Evolutionary conservation across 768 basidiomycete species (phyloP), one percentile per base, ranked within the genome.

Genomic region (Phlebiopsis gigantea): DNA sequence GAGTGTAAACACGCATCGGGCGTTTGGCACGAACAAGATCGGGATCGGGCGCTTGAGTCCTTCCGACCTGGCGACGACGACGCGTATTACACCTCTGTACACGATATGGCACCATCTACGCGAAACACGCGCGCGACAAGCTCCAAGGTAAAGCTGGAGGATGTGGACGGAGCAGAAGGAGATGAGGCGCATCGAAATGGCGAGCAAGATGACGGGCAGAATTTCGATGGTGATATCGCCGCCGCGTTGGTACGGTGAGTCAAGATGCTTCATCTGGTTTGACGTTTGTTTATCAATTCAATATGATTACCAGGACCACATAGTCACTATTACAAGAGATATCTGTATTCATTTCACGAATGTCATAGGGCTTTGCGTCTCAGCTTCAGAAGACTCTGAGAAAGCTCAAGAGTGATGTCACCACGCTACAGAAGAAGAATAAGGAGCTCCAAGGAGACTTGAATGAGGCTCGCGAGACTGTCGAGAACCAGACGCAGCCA

Each of bases 61-160:
- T 2, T 39, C 12, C 17, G 34, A 39, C 12, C 12, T 39, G 12
- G 34, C 34, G 12, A 6, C 31, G 31, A 7, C 6, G 34, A 39
- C 34, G 8, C 8, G 34, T 25, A 24, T 47, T 10, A 14, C 22
- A 30, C 47, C 26, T 5, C 26, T 19, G 4, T 19, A 4, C 14
- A 51, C 34, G 22, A 41, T 25, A 51, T 51, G 50, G 50, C 30
- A 19, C 50, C 50, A n/a, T 22, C 50, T 17, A 51, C 50, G n/a
- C 14, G 50, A 34, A 21, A 21, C 22, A 34, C 6, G 21, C 30
- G 50, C 31, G 50, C 49, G 6, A 51, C 29, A 4, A 39, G 31
- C n/a, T 51, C 50, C 19, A 24, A 24, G n/a, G 50, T 41, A 8
- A 51, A n/a, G 24, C 31, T 51, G 19, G 50, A 51, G 15, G 50